A percentile compares a stretch with the other conserved stretches of the same genome.
Conservation (phyloP, 306 rosid species). For the Glycine soja region DNA sequence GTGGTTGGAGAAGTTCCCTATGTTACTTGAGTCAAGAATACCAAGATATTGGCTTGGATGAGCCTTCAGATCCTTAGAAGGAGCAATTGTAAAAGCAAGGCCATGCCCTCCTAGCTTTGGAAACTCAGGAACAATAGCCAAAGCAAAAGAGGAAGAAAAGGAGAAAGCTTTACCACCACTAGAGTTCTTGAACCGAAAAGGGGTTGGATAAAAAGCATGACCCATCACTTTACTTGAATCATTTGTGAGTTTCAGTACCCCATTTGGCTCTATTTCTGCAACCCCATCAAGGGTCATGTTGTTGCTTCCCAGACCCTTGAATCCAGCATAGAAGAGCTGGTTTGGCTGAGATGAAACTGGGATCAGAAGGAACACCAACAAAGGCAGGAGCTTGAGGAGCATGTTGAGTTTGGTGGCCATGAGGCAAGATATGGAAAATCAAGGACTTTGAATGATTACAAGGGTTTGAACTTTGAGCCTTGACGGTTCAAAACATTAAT, state of each 20-base stretch:
- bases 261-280: constrained; percentile 59
- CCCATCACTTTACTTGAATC: constrained; percentile 63
- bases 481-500: background rate
- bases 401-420: constrained; percentile 52
- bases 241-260: constrained; percentile 68
- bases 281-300: constrained; percentile 59
- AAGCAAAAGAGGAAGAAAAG: constrained; percentile 70
- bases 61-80: constrained; percentile 58
- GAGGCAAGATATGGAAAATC: background rate
- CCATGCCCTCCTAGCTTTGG: constrained; percentile 86
- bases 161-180: constrained; percentile 61
- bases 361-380: constrained; percentile 42
- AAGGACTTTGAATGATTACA: constrained; percentile 13
- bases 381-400: constrained; percentile 42
- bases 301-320: constrained; percentile 51
- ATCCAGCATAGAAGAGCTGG: constrained; percentile 62
- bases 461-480: too few relatives aligned
- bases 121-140: constrained; percentile 70
- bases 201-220: constrained; percentile 59
- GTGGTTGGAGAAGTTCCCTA: constrained; percentile 67
- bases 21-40: constrained; percentile 56
- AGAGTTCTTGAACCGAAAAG: constrained; percentile 64
- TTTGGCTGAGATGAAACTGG: constrained; percentile 53
- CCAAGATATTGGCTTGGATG: constrained; percentile 83
- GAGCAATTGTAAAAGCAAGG: constrained; percentile 68